phyloP scores from a whole-genome alignment of 768 basidiomycete genomes.

The Rhizopogon vinicolor region DNA sequence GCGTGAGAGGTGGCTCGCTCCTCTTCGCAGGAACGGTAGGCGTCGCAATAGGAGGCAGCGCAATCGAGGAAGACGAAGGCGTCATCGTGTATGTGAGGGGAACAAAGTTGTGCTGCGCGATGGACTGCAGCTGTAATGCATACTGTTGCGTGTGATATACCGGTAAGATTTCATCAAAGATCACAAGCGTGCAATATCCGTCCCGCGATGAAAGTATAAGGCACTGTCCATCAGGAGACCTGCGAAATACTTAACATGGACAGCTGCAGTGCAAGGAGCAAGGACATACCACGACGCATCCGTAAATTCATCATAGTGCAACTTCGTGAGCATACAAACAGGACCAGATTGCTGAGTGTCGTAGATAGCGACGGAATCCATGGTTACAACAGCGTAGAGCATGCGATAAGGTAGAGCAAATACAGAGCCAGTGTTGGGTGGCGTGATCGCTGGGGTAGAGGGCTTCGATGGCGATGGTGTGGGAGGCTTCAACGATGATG shows the following conservation, averaged over 20 bases:
- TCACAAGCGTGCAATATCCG: conserved; percentile 93
- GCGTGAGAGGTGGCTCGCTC: conserved; percentile 30
- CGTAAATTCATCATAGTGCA: conserved; percentile 98
- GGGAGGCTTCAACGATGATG: conserved; percentile 7
- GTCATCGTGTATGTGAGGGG: conserved; percentile 42
- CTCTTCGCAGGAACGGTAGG: conserved; percentile 32
- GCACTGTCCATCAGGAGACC: conserved; percentile 95
- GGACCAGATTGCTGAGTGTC: conserved; percentile 96
- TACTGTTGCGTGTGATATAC: conserved; percentile 89
- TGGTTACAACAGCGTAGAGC: conserved; percentile 93
- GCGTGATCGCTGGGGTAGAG: conserved; percentile 31
- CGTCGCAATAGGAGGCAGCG: conserved; percentile 24
- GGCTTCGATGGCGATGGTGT: conserved; percentile 14
- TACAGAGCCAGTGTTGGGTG: conserved; percentile 49
- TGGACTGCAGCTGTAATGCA: conserved; percentile 83
- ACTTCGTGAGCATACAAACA: conserved; percentile 84
- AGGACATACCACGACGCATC: conserved; percentile 86
- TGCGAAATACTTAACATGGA: conserved; percentile 27
- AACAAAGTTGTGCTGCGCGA: conserved; percentile 80
- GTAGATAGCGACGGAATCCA: conserved; percentile 92
- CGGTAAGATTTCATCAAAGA: conserved; percentile 92
- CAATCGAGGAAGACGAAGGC: conserved; percentile 30
- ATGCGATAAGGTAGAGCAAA: conserved; percentile 92
- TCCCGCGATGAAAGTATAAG: conserved; percentile 90
- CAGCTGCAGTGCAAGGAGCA: neutral